phyloP scores from a whole-genome alignment of 169 alveolate genomes.

The Cryptosporidium viatorum region DNA sequence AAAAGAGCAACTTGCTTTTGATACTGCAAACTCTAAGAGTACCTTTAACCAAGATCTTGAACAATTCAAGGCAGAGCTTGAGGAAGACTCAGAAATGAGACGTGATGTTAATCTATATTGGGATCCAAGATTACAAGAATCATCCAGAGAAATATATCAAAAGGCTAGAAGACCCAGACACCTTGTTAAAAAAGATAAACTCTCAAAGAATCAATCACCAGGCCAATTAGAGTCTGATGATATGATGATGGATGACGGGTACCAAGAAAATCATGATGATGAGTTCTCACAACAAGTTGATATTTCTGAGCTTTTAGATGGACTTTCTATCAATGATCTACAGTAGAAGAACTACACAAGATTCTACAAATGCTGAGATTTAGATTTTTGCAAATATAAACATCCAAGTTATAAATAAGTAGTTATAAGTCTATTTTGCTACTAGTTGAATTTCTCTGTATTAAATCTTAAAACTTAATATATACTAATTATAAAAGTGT shows the following conservation, averaged over 20 bases:
- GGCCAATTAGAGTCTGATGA: not conserved
- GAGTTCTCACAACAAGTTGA: constrained; percentile 32
- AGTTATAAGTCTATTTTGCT: not conserved
- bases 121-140: constrained; percentile 76
- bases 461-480: constrained; percentile 3
- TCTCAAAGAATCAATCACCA: not conserved
- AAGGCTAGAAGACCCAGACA: constrained; percentile 72
- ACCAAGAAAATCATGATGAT: not conserved
- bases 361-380: not conserved
- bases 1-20: constrained; percentile 71
- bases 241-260: not conserved
- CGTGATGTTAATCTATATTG: constrained; percentile 85
- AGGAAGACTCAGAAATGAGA: constrained; percentile 88
- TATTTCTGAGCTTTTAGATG: constrained; percentile 68
- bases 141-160: constrained; percentile 40
- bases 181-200: constrained; percentile 35
- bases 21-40: not conserved
- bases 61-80: constrained; percentile 89
- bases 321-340: constrained; percentile 54
- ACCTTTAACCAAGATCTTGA: constrained; percentile 82
- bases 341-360: not conserved
- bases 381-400: not conserved
- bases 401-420: not conserved
- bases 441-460: not conserved
- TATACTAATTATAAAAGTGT: too few species aligned